Evolutionary conservation across 768 basidiomycete species (phyloP).

Genomic region (Pleurotus sapidus): DNA sequence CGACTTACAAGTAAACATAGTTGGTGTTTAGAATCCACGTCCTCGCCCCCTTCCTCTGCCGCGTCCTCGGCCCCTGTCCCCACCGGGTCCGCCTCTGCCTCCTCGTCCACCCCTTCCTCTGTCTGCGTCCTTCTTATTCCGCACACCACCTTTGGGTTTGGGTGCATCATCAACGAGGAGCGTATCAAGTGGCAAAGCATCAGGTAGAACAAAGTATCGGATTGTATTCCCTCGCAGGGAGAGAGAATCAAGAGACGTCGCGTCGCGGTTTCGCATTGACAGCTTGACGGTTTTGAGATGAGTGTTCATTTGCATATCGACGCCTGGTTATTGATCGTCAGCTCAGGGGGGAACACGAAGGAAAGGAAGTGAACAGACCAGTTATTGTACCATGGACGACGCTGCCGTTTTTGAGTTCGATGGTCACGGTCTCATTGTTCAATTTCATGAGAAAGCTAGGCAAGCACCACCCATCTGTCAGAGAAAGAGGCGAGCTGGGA

Average conservation of each 20-base stretch:
- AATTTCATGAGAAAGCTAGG: conserved; percentile 97
- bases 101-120: conserved; percentile 59
- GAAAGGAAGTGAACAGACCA: conserved; percentile 46
- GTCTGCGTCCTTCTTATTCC: conserved; percentile 76
- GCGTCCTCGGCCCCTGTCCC: conserved; percentile 51
- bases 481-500: too few relatives aligned
- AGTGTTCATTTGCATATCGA: conserved; percentile 99
- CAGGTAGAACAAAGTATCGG: conserved; percentile 96
- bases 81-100: conserved; percentile 46
- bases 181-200: conserved; percentile 94
- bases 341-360: background rate
- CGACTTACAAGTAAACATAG: too few relatives aligned
- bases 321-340: conserved; percentile 50
- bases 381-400: conserved; percentile 96
- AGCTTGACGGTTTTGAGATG: conserved; percentile 98
- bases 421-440: conserved; percentile 98
- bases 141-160: conserved; percentile 72
- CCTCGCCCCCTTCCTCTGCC: conserved; percentile 54
- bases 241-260: conserved; percentile 80
- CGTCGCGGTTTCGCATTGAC: conserved; percentile 88
- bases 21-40: background rate
- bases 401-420: conserved; percentile 98
- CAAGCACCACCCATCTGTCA: too few relatives aligned
- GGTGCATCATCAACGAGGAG: conserved; percentile 97
- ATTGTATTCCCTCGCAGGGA: conserved; percentile 97